Evolutionary conservation across 139 green algal species (phyloP).

Genomic region (Astrephomene gubernaculifera): DNA sequence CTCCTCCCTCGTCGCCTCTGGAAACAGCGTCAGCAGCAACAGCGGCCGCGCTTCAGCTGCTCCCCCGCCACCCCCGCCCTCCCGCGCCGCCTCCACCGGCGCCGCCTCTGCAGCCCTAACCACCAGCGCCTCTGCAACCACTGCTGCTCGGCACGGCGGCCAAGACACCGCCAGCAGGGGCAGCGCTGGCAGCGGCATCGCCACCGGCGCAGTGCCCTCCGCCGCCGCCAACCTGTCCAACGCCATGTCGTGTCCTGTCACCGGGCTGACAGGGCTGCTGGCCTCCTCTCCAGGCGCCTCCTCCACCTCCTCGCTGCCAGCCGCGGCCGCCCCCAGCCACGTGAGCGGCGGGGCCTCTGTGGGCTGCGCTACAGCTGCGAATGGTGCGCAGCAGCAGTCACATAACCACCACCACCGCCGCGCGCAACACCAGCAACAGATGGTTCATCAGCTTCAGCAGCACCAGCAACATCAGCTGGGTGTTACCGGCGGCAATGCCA

Average conservation of each 20-base stretch:
- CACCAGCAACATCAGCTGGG: background rate
- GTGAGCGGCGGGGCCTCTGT: background rate
- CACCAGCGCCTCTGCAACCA: too few species aligned
- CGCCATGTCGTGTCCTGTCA: constrained; percentile 10
- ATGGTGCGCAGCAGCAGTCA: constrained; percentile 10
- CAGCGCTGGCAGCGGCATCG: background rate
- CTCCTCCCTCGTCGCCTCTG: background rate
- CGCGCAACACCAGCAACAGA: constrained; percentile 15
- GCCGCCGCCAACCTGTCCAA: background rate
- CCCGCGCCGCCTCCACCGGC: background rate
- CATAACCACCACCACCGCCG: background rate
- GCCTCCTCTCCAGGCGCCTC: too few species aligned
- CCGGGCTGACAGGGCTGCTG: background rate
- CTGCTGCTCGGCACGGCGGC: background rate
- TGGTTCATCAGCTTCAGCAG: background rate
- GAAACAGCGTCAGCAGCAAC: background rate
- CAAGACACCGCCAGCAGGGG: background rate
- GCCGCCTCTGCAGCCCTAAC: background rate
- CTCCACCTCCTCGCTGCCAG: background rate
- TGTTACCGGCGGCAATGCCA: background rate
- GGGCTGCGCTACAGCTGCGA: too few species aligned
- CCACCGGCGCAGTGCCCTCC: background rate
- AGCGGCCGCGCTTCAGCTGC: background rate
- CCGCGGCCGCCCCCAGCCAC: background rate
- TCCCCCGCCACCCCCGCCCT: constrained; percentile 3